phyloP scores from a whole-genome alignment of 352 stramenopile species.

The Pelagophyceae sp. region DNA sequence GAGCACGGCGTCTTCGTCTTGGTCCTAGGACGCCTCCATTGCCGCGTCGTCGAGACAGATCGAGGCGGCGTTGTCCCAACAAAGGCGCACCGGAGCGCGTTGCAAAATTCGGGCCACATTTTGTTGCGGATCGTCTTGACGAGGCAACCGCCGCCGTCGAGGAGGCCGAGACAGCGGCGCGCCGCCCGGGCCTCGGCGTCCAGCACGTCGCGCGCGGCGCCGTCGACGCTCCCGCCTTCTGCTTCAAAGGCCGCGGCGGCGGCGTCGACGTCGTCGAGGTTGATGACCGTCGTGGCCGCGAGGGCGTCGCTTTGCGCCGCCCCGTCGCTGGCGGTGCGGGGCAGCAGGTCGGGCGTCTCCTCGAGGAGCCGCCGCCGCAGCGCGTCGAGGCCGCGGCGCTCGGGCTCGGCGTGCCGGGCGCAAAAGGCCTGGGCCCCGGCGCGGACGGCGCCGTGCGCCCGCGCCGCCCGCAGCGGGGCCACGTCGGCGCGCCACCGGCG shows the following conservation, averaged over 20 bases:
- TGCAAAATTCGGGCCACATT: neutral
- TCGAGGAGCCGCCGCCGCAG: slow-evolving; percentile 9
- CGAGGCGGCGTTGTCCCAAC: too few relatives aligned
- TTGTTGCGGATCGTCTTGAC: slow-evolving; percentile 19
- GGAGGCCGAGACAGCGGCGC: neutral
- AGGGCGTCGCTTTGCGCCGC: neutral
- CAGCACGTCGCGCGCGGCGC: neutral
- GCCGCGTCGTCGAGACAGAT: too few relatives aligned
- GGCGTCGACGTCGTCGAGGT: neutral
- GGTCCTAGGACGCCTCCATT: neutral
- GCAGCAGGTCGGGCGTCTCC: neutral
- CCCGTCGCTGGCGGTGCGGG: neutral
- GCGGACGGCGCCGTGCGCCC: neutral
- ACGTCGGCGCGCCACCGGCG: neutral
- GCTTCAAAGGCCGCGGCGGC: neutral
- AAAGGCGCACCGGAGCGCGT: neutral
- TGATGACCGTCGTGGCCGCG: neutral
- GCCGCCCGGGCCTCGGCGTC: neutral
- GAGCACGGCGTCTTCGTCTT: neutral
- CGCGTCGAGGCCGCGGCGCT: neutral
- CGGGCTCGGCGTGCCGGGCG: too few relatives aligned
- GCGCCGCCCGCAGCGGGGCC: too few relatives aligned
- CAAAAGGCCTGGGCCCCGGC: neutral
- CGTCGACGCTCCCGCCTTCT: neutral
- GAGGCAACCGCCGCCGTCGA: neutral